Base-by-base conservation (phyloP, 768 basidiomycete genomes). In the Atractiella rhizophila region DNA sequence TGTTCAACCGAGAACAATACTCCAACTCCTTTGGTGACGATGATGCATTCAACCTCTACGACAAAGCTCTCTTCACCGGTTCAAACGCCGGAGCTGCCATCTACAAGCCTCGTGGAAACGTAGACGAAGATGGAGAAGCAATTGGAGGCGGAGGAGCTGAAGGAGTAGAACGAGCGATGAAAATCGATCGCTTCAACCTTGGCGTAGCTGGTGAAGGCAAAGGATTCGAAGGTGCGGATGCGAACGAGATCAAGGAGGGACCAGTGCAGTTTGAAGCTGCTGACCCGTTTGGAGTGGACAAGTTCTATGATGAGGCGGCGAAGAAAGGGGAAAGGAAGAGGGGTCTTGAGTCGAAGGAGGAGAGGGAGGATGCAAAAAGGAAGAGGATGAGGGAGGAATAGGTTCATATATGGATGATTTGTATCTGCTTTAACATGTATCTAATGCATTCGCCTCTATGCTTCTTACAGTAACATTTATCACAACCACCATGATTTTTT, bases 11-110 rank as follows among this genome's bases (percentile, higher is more conserved):
- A 56, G 91, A 98, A 56, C 73, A 79, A 7, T 65, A 88, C 33
- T 67, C 73, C 0, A 67, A 64, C 31, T 68, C 66, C 40, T 94
- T 96, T 59, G 91, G 70, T 25, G 78, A 81, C 49, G 82, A 88
- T 26, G 91, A 96, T 39, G 66, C 70, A n/a, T 96, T 96, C 62
- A 79, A 74, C 51, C 61, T 98, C 21, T 96, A 94, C 61, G 91
- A 98, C 57, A 71, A 72, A 37, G 85, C 88, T 3, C 64, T 98
- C 37, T 98, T 98, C 70, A 77, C 83, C 52, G 88, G 91, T 1
- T 88, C 86, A 2, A 74, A 76, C 4, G 88, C 88, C 15, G 85
- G 81, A 0, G 83, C 88, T n/a, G 91, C 91, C n/a, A 98, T 98
- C 51, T 98, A 98, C 67, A 88, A 86, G 59, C 81, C 88, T 4